Conservation (phyloP, 106 monocot species). For the Platanthera guangdongensis region DNA sequence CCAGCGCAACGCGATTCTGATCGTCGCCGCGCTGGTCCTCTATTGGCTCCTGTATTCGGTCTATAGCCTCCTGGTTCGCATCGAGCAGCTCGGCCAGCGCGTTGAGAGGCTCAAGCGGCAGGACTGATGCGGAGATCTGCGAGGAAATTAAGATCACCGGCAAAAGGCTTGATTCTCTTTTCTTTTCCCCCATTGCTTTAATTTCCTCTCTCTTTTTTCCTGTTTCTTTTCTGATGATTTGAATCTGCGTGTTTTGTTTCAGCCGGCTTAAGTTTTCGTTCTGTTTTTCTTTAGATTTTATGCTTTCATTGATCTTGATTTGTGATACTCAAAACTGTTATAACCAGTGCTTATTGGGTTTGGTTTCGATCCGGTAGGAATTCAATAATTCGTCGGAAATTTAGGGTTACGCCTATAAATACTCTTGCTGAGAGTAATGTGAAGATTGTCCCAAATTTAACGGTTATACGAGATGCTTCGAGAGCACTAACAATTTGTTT, state of each 20-base stretch:
- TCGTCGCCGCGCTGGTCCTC: slow-evolving; percentile 48
- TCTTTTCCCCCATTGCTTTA: not conserved
- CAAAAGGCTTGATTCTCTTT: not conserved
- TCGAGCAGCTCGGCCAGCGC: slow-evolving; percentile 40
- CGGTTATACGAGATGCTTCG: too few relatives aligned
- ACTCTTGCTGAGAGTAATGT: too few relatives aligned
- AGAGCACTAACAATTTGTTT: too few relatives aligned
- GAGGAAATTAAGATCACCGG: not conserved
- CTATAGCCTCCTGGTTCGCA: slow-evolving; percentile 29
- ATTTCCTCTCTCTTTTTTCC: not conserved
- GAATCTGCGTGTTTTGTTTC: not conserved
- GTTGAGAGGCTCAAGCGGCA: slow-evolving; percentile 47
- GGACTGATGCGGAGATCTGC: slow-evolving; percentile 8
- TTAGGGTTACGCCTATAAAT: too few relatives aligned
- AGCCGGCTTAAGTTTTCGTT: not conserved
- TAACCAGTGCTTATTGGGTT: not conserved
- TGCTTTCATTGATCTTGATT: not conserved
- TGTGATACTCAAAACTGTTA: not conserved
- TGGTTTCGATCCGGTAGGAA: not conserved
- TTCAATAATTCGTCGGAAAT: too few relatives aligned
- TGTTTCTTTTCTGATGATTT: not conserved
- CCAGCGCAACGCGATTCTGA: slow-evolving; percentile 62
- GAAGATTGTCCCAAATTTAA: too few relatives aligned
- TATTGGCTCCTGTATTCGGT: slow-evolving; percentile 70
- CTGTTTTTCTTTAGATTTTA: not conserved